Evolutionary conservation across 1,284 basidiomycete genomes (phyloP), one percentile per base, ranked within the genome.

Genomic region (Ustilago lituana): DNA sequence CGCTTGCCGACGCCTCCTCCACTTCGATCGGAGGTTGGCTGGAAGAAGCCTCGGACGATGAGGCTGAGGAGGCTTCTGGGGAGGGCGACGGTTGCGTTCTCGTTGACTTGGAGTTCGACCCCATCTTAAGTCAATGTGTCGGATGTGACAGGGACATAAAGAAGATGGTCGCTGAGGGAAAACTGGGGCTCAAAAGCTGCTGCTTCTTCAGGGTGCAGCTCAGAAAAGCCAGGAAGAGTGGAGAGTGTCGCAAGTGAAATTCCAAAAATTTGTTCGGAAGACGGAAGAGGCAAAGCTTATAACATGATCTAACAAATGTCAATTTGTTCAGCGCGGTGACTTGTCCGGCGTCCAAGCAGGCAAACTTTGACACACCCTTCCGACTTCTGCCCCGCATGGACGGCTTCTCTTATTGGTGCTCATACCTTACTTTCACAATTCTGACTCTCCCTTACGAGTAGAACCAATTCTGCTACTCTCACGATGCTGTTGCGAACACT

Each of bases 231-330:
- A 12, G 22, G 31, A 10, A 10, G 55, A 31, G 33, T 33, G 53
- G 41, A 44, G 45, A 43, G 37, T 41, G 52, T 32, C n/a, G 36
- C 33, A 32, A 15, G n/a, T n/a, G 41, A 54, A 54, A 61, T 59
- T 55, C 55, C 55, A 55, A 59, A 65, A 38, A 39, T 40, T 59
- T 48, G 22, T 9, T 59, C 56, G 56, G 62, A 41, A 59, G 23
- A 40, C 56, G 51, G 62, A 17, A 15, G 29, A 35, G 24, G 15
- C 15, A 7, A 6, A 29, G 27, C 27, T 4, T 5, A 2, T 6
- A 1, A 5, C 4, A 14, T 1, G 20, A n/a, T 36, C 31, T 63
- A 49, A 49, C 61, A 64, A 22, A 14, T 19, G 6, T 19, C n/a
- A 22, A 11, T 31, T 37, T 26, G n/a, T n/a, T n/a, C n/a, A n/a